A percentile compares a stretch with the other conserved stretches of the same genome.
phyloP scores from a whole-genome alignment of 352 stramenopile species.

The Globisporangium orthogonon region DNA sequence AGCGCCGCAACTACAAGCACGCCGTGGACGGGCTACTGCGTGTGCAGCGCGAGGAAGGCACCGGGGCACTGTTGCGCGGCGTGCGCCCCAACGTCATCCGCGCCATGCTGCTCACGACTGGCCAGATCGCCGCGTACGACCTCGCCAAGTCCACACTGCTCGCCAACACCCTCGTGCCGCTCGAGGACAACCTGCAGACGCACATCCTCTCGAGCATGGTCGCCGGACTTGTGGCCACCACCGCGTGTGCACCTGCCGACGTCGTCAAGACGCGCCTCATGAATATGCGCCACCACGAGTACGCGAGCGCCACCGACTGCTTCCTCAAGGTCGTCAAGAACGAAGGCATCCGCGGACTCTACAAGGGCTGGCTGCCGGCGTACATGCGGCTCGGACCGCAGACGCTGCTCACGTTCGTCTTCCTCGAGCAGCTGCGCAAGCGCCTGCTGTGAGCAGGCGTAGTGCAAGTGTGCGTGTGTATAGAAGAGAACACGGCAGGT shows the following conservation, averaged over 20 bases:
- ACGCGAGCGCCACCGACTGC: slow-evolving; percentile 74
- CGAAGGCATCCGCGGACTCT: slow-evolving; percentile 69
- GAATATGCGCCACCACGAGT: slow-evolving; percentile 80
- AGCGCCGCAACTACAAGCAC: slow-evolving; percentile 81
- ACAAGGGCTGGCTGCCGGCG: slow-evolving; percentile 78
- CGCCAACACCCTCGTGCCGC: slow-evolving; percentile 27
- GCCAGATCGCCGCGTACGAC: slow-evolving; percentile 82
- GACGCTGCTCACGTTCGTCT: slow-evolving; percentile 85
- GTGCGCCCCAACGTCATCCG: slow-evolving; percentile 82
- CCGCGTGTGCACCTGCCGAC: slow-evolving; percentile 68
- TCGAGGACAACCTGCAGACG: slow-evolving; percentile 65
- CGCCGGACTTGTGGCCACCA: slow-evolving; percentile 71
- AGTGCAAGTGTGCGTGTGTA: neutral
- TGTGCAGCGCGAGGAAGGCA: slow-evolving; percentile 60
- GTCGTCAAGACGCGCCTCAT: slow-evolving; percentile 82
- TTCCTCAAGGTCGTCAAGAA: slow-evolving; percentile 74
- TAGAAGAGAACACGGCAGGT: slow-evolving; percentile 2
- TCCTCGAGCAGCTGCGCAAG: slow-evolving; percentile 73
- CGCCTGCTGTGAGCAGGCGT: slow-evolving; percentile 35
- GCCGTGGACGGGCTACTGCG: slow-evolving; percentile 64
- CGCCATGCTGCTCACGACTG: slow-evolving; percentile 76
- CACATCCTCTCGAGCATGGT: slow-evolving; percentile 74
- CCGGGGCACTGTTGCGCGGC: slow-evolving; percentile 51
- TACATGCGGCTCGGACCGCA: slow-evolving; percentile 82
- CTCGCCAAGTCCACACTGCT: slow-evolving; percentile 58